Evolutionary conservation across 106 monocot species (phyloP).

Genomic region (Hemerocallis citrina): DNA sequence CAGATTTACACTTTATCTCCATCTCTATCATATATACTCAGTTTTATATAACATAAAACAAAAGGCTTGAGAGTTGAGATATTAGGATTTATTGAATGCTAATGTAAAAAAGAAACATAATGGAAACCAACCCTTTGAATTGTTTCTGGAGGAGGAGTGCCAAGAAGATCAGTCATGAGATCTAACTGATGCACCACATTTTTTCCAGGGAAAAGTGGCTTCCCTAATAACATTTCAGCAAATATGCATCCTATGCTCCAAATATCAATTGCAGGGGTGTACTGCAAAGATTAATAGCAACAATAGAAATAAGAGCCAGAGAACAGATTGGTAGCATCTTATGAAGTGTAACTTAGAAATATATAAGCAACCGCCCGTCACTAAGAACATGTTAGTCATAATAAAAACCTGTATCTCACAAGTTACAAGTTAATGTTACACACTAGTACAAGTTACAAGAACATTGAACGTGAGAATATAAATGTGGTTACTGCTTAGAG

Average conservation of each 20-base stretch:
- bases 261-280: conserved; percentile 63
- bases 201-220: conserved; percentile 57
- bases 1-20: too few species aligned
- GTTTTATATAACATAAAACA: too few species aligned
- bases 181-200: conserved; percentile 64
- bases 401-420: neutral
- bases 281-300: too few species aligned
- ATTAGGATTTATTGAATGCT: too few species aligned
- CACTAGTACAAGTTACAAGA: too few species aligned
- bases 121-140: conserved; percentile 34
- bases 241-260: conserved; percentile 76
- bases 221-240: conserved; percentile 51
- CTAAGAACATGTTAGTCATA: neutral
- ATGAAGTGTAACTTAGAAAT: neutral
- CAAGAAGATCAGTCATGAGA: conserved; percentile 64
- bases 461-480: too few species aligned
- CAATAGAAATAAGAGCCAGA: neutral
- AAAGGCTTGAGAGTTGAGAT: too few species aligned
- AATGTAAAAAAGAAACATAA: neutral
- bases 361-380: neutral
- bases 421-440: too few species aligned
- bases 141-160: conserved; percentile 41
- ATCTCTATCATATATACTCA: too few species aligned
- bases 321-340: neutral
- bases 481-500: too few species aligned